Conservation (phyloP, 2,329 filamentous ascomycete species). For the Trichoderma sp. region DNA sequence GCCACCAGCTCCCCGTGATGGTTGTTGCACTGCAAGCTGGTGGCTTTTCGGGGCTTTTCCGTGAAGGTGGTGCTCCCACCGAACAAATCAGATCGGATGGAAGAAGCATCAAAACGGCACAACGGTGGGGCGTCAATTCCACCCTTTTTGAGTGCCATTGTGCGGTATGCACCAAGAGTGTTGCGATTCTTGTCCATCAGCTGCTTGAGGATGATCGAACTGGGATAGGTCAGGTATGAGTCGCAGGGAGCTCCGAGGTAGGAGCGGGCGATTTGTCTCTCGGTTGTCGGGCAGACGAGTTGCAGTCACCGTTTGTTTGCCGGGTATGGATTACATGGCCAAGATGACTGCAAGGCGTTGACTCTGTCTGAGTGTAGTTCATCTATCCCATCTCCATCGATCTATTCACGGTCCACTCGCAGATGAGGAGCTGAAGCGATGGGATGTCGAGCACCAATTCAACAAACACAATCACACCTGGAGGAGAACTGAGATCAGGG, state of each 20-base stretch:
- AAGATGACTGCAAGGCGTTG: neutral
- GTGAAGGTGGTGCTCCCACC: constrained; percentile 1
- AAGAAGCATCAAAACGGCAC: neutral
- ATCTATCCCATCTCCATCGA: too few species aligned
- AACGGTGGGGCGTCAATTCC: constrained; percentile 4
- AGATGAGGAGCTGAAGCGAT: too few species aligned
- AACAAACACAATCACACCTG: too few species aligned
- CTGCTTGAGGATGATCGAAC: neutral
- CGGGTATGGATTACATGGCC: neutral
- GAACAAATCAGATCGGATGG: neutral
- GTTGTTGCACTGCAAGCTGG: neutral
- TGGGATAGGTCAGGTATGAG: neutral
- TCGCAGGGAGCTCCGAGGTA: constrained; percentile 15
- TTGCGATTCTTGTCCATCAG: too few species aligned
- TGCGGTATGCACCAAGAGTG: neutral
- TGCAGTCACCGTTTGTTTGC: neutral
- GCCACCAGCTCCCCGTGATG: neutral
- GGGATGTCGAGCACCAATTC: too few species aligned
- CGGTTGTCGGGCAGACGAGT: neutral
- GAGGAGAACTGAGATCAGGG: too few species aligned
- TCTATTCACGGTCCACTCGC: too few species aligned
- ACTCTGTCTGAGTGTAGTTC: neutral
- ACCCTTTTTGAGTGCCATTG: neutral
- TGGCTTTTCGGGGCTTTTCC: neutral
- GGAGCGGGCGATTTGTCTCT: neutral